Evolutionary conservation across 78 protist species (phyloP).

Genomic region (Dictyostelium intermedium): DNA sequence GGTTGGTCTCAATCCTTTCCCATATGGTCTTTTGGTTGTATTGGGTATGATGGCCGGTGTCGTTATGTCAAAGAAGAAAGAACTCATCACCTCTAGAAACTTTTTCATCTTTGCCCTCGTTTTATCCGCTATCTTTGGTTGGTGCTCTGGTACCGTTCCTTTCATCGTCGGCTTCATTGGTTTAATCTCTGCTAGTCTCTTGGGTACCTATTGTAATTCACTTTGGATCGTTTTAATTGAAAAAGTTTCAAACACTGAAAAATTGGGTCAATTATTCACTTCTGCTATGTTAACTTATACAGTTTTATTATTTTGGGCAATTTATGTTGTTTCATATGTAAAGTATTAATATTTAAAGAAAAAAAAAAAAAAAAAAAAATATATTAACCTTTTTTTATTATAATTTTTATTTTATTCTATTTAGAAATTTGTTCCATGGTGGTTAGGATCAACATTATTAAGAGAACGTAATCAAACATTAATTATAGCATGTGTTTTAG

Average conservation of each 20-base stretch:
- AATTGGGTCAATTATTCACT: not conserved
- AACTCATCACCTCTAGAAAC: slow-evolving; percentile 21
- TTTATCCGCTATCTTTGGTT: slow-evolving; percentile 20
- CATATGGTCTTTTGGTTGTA: slow-evolving; percentile 36
- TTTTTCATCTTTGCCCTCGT: not conserved
- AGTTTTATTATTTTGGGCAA: slow-evolving; percentile 69
- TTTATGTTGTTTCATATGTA: slow-evolving; percentile 74
- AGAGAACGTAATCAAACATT: slow-evolving; percentile 76
- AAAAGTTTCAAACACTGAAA: slow-evolving; percentile 6
- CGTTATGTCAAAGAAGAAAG: slow-evolving; percentile 24
- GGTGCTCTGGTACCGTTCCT: slow-evolving; percentile 69
- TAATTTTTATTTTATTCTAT: not conserved
- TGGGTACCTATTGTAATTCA: slow-evolving; percentile 4
- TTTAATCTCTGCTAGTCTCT: slow-evolving; percentile 1
- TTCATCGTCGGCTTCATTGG: slow-evolving; percentile 46
- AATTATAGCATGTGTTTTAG: slow-evolving; percentile 37
- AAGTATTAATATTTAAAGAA: not conserved
- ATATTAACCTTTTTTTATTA: no score
- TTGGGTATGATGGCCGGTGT: slow-evolving; percentile 37
- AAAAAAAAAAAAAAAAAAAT: no score
- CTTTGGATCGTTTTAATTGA: slow-evolving; percentile 58
- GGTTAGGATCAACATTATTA: slow-evolving; percentile 57
- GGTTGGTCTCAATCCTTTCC: slow-evolving; percentile 53
- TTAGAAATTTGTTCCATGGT: slow-evolving; percentile 77
- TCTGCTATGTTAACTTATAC: slow-evolving; percentile 34